A percentile compares a stretch with the other conserved stretches of the same genome.
Conservation (phyloP, 1,284 basidiomycete species). For the Gomphus sp. region DNA sequence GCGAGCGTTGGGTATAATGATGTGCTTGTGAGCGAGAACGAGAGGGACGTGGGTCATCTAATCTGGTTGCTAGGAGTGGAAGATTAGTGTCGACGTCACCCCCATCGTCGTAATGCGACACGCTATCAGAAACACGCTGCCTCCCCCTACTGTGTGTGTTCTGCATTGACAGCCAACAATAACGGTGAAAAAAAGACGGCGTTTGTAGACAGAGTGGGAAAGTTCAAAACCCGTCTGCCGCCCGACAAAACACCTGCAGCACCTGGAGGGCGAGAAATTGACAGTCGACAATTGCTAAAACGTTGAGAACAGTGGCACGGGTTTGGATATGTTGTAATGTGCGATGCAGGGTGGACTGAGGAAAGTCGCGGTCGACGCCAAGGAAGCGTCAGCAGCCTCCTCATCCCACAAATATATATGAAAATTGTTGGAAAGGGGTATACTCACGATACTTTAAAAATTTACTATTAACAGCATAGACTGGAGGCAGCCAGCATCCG, state of each 20-base stretch:
- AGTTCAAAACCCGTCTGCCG: slow-evolving; percentile 8
- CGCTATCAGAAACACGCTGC: neutral
- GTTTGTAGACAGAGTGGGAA: slow-evolving; percentile 7
- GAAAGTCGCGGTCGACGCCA: slow-evolving; percentile 1
- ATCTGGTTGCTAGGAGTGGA: slow-evolving; percentile 37
- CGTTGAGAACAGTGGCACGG: neutral
- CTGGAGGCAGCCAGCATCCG: neutral
- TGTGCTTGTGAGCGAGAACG: slow-evolving; percentile 36
- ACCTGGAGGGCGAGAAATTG: neutral
- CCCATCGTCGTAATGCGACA: slow-evolving; percentile 24
- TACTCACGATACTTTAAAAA: slow-evolving; percentile 4
- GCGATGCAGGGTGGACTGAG: neutral
- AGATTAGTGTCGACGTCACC: slow-evolving; percentile 32
- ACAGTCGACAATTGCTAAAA: neutral
- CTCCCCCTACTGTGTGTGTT: slow-evolving; percentile 1
- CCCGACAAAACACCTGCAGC: neutral
- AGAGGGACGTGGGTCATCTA: slow-evolving; percentile 33
- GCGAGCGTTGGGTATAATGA: slow-evolving; percentile 26
- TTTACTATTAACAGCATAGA: slow-evolving; percentile 2
- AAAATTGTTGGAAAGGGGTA: neutral
- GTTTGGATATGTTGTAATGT: neutral
- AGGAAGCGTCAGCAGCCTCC: neutral
- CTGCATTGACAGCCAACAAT: neutral
- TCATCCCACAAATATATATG: neutral
- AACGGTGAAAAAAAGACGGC: neutral